Evolutionary conservation across 257 asterid genomes (phyloP).

Genomic region (Anisodus acutangulus): DNA sequence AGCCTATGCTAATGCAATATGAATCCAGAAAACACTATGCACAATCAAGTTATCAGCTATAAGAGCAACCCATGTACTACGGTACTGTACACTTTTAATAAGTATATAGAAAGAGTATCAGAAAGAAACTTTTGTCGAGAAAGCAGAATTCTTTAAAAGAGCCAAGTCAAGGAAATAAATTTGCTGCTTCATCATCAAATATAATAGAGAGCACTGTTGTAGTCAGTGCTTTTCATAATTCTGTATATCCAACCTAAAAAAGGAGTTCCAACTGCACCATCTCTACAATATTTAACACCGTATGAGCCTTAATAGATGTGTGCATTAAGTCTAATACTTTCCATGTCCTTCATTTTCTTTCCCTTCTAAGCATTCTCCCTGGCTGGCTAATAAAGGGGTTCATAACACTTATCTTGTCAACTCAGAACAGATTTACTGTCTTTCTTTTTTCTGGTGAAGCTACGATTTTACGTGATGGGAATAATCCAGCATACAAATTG

Average conservation of each 20-base stretch:
- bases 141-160: not conserved
- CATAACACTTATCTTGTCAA: not conserved
- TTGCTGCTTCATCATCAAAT: slow-evolving; percentile 14
- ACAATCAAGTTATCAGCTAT: not conserved
- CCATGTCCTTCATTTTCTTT: not conserved
- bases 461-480: not conserved
- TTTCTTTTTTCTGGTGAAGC: not conserved
- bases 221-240: not conserved
- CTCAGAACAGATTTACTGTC: not conserved
- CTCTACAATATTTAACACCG: not conserved
- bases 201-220: not conserved
- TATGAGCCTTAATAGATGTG: not conserved
- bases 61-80: not conserved
- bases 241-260: not conserved
- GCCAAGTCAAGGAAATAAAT: not conserved
- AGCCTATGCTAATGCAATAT: not conserved
- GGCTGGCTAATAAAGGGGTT: not conserved
- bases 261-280: not conserved
- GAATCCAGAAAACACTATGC: not conserved
- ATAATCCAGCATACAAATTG: not conserved
- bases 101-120: not conserved
- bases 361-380: not conserved
- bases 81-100: not conserved
- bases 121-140: not conserved
- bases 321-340: not conserved